Evolutionary conservation across 192 early-diverging fungal genomes (phyloP), one percentile per base, ranked within the genome.

Genomic region (Backusella parvicylindrica): DNA sequence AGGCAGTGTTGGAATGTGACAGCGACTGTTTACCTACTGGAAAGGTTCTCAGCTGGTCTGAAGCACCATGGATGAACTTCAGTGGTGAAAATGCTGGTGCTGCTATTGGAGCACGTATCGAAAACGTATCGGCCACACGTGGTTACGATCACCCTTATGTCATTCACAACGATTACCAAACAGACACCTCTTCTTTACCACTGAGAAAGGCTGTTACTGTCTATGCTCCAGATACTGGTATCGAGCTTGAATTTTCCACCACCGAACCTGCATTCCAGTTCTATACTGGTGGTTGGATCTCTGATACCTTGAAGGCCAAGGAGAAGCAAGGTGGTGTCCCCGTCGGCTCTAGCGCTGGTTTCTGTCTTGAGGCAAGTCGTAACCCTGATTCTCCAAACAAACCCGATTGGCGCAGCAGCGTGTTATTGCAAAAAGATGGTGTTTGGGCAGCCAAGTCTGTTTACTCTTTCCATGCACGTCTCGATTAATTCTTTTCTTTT

Each of bases 131-230:
- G 36, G 79, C 81, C 47, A 82, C 86, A 60, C 81, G 84, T 7
- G 95, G 95, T 12, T 97, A 93, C 76, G 96, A 98, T 77, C 95
- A 98, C 70, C 92, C 89, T n/a, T 96, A 89, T 80, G 79, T 91
- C 4, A 73, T 80, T 26, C 80, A 86, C 33, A 78, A 77, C 18
- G 76, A 84, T 37, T 79, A 77, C 28, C 36, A 72, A 11, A 67
- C 65, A 35, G 82, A 69, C 13, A 76, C 69, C 49, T 77, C 56
- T 43, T 68, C n/a, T 30, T 50, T 60, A 4, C 72, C 75, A 47
- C 68, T 66, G 67, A 72, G 28, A 66, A 41, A 47, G 50, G 86
- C 40, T 53, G 83, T 87, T n/a, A 89, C 86, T 3, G 84, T 91
- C 4, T 83, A 81, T 66, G 86, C 84, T 50, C 83, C 83, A 8